Percentiles rank a stretch among this genome's conserved stretches.
Conservation (phyloP, 768 basidiomycete species). For the Boletus sp. region DNA sequence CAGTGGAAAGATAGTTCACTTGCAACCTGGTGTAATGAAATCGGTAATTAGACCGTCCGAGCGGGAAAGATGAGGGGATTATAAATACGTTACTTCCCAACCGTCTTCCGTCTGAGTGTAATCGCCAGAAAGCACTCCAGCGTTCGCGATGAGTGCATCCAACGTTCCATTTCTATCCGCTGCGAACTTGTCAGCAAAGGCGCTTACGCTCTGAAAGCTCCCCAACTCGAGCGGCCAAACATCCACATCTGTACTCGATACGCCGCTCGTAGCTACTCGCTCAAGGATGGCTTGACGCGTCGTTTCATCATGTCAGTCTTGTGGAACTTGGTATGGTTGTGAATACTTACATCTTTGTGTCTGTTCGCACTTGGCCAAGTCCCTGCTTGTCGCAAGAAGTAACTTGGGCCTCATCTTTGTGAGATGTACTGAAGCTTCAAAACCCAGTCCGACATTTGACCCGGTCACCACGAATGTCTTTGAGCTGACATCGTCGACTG, state of each 20-base stretch:
- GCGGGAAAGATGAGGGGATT: not conserved
- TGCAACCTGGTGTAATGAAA: constrained; percentile 28
- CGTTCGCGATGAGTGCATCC: constrained; percentile 33
- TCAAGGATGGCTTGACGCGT: constrained; percentile 14
- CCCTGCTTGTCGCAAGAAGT: constrained; percentile 35
- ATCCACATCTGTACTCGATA: constrained; percentile 13
- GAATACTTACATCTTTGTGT: constrained; percentile 15
- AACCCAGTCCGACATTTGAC: constrained; percentile 43
- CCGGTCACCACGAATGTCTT: constrained; percentile 50
- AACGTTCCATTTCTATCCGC: constrained; percentile 19
- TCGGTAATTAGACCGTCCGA: not conserved
- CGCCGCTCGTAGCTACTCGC: constrained; percentile 4
- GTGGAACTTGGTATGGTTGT: not conserved
- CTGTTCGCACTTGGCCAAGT: constrained; percentile 24
- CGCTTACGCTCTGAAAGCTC: constrained; percentile 30
- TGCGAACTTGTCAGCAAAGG: constrained; percentile 32
- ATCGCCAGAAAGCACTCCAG: constrained; percentile 13
- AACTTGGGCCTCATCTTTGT: constrained; percentile 29
- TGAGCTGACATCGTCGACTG: constrained; percentile 35
- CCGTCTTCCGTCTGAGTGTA: constrained; percentile 41
- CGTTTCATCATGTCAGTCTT: not conserved
- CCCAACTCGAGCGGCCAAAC: constrained; percentile 35
- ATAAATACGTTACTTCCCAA: constrained; percentile 43
- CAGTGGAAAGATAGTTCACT: constrained; percentile 35
- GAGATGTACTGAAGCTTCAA: constrained; percentile 32